These are phyloP conservation scores for Penicillium concentricum DNA, from an alignment of 2,329 filamentous ascomycete genomes.

Conservation along the genomic window DNA sequence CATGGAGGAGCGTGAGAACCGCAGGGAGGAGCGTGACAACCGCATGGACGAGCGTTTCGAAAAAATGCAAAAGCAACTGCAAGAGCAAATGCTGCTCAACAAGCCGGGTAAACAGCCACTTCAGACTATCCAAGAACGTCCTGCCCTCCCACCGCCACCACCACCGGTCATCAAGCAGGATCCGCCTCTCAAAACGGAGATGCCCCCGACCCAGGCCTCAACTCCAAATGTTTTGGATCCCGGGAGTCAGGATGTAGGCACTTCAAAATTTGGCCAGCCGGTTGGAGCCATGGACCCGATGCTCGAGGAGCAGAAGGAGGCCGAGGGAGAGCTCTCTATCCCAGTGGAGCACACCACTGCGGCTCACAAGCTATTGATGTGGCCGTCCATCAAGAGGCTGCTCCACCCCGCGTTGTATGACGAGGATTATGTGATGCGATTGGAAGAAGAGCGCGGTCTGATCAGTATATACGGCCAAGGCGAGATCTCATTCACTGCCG, in stretches of 20 bases:
- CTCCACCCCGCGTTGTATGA: conserved; percentile 58
- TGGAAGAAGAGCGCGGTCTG: conserved; percentile 71
- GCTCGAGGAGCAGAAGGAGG: conserved; percentile 21
- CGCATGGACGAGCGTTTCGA: conserved; percentile 5
- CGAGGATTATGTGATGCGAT: conserved; percentile 70
- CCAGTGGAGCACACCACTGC: conserved; percentile 85
- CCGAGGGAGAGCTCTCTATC: conserved; percentile 64
- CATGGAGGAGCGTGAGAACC: conserved; percentile 15
- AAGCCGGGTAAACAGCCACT: background rate
- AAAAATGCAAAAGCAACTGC: conserved; percentile 5
- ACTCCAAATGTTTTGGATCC: background rate
- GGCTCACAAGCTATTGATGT: conserved; percentile 76
- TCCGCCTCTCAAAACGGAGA: background rate
- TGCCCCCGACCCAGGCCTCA: background rate
- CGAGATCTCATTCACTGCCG: conserved; percentile 65
- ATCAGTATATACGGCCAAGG: conserved; percentile 76
- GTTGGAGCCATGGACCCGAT: background rate
- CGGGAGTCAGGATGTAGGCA: background rate
- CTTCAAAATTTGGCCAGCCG: background rate
- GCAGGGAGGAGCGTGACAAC: conserved; percentile 6
- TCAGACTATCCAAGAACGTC: background rate
- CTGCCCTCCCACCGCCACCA: background rate
- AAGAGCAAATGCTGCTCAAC: background rate
- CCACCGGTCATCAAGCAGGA: background rate
- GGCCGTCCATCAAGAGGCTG: conserved; percentile 66